Percentiles rank a stretch among this genome's conserved stretches.
Evolutionary conservation across 2,329 filamentous ascomycete genomes (phyloP).

Genomic region (Diplodia corticola): DNA sequence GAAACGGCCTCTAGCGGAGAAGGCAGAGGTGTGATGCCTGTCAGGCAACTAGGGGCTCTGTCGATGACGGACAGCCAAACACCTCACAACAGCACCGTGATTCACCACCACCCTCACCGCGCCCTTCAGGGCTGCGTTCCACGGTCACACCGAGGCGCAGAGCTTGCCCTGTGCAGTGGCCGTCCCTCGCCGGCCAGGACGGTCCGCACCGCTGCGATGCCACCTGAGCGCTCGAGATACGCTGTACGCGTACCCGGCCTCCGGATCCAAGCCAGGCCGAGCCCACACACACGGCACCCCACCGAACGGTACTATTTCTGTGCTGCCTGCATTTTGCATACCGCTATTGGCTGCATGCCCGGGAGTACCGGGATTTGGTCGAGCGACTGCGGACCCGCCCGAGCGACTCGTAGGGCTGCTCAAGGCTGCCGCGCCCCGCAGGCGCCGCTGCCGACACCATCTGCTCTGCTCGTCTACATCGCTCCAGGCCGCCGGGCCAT

Average conservation of each 20-base stretch:
- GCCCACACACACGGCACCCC: slow-evolving; percentile 6
- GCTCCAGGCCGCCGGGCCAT: background rate
- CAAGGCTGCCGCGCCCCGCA: background rate
- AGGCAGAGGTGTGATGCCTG: slow-evolving; percentile 7
- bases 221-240: background rate
- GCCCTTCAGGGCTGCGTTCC: background rate
- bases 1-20: background rate
- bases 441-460: background rate
- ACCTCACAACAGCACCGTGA: background rate
- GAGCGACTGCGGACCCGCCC: background rate
- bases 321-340: background rate
- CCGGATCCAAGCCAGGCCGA: background rate
- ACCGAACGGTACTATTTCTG: background rate
- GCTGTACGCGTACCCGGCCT: background rate
- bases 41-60: background rate
- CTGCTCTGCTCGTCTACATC: background rate
- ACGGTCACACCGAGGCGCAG: background rate
- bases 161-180: background rate
- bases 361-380: slow-evolving; percentile 1
- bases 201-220: background rate
- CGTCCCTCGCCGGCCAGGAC: background rate
- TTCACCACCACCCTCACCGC: background rate
- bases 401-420: slow-evolving; percentile 10
- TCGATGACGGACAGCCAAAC: slow-evolving; percentile 2
- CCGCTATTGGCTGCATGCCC: slow-evolving; percentile 1